Conservation (phyloP, 2,329 filamentous ascomycete genomes). For the Rhinocladiella similis region DNA sequence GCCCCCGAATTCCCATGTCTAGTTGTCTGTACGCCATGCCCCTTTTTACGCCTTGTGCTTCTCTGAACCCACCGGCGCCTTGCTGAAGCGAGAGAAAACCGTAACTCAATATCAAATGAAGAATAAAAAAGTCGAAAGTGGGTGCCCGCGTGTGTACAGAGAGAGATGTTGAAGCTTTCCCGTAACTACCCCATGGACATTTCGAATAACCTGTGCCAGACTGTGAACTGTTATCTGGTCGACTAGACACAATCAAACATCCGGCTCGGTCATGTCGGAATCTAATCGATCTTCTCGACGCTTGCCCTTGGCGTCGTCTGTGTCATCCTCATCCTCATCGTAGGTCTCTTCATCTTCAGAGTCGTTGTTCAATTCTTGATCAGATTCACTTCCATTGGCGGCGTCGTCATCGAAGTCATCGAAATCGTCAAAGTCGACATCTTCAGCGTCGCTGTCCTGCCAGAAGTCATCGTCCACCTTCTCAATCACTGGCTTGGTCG, state of each 20-base stretch:
- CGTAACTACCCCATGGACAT: background rate
- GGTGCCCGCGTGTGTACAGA: background rate
- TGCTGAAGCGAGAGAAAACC: background rate
- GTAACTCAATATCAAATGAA: too few relatives aligned
- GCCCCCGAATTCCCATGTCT: too few relatives aligned
- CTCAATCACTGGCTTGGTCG: slow-evolving; percentile 56
- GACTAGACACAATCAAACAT: slow-evolving; percentile 6
- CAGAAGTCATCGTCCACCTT: slow-evolving; percentile 78
- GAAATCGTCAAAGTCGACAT: slow-evolving; percentile 45
- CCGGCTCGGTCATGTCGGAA: slow-evolving; percentile 28
- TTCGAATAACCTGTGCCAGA: too few relatives aligned
- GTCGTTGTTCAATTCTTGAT: slow-evolving; percentile 53
- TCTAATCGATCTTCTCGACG: slow-evolving; percentile 22
- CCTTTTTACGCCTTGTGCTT: background rate
- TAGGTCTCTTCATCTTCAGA: slow-evolving; percentile 55
- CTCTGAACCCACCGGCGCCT: background rate
- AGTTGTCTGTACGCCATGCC: background rate
- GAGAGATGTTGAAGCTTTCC: background rate
- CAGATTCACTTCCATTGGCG: slow-evolving; percentile 28
- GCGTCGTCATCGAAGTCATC: slow-evolving; percentile 60
- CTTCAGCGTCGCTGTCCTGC: slow-evolving; percentile 72
- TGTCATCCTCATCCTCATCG: slow-evolving; percentile 19
- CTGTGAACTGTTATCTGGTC: background rate
- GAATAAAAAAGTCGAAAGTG: background rate
- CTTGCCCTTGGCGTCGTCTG: slow-evolving; percentile 24